Base-by-base conservation (phyloP, 257 asterid species). In the Scutellaria barbata region DNA sequence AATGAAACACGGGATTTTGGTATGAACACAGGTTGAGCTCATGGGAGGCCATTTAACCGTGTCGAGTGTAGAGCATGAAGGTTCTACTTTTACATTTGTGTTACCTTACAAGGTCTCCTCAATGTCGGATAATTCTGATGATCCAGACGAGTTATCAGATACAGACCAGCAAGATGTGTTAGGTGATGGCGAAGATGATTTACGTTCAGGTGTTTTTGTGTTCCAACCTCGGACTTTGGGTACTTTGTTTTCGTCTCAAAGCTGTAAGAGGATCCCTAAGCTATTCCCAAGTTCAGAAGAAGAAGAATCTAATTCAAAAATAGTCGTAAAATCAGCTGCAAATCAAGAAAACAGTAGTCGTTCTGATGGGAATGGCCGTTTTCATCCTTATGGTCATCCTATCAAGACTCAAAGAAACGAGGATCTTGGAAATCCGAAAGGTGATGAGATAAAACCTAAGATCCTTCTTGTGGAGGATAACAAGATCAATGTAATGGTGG, bases 31-130 rank as follows among this genome's bases (percentile, higher is more conserved):
- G 96, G 98, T 88, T 76, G 98, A 92, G 83, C 98, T 92, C 68
- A 92, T 92, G 98, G 98, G 98, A 9, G 98, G 98, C 72, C 86
- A 79, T 52, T 88, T 92, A 43, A 84, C 96, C 0, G 96, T 92
- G 33, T 82, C 89, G 6, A 90, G 96, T 74, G 77, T 76, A 56
- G 98, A 86, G 68, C 82, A 88, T 63, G 69, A 77, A 12, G 98
- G 98, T 7, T 92, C 96, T 1, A 92, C 91, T 66, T 92, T 92
- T 68, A 90, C 96, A 18, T 92, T 92, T 68, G 74, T 90, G 40
- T 76, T 92, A 18, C 96, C 98, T 58, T 86, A 90, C 82, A 92
- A 83, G 72, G 88, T 88, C 42, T 92, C 96, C 6, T 79, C 81
- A 7, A 41, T 56, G 41, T 80, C 79, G 43, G 95, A 88, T 46